Base-by-base conservation (phyloP, 768 basidiomycete genomes). In the Baorangia bicolor region DNA sequence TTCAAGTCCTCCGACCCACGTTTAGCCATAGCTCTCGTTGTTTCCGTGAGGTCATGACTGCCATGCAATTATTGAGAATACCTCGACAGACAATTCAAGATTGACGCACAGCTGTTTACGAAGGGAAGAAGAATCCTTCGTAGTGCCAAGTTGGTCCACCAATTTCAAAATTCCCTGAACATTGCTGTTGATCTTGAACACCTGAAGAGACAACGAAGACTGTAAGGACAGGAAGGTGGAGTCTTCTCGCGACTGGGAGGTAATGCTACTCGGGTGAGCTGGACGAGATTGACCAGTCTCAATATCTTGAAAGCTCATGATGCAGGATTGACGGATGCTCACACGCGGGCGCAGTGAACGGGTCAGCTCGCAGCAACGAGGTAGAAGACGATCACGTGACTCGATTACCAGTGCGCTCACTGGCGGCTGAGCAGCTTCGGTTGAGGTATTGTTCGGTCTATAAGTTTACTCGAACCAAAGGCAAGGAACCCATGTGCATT, bases 181-280 rank as follows among this genome's bases (percentile, higher is more conserved):
- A 73, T 99, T 99, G 55, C 92, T 84, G 65, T 96, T 95, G 77
- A 98, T 94, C 83, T 98, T 98, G 87, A 98, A 98, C 55, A 96
- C 92, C 71, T 98, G 95, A 7, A 98, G 80, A 1, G 89, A 89
- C 56, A 94, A 73, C 14, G 91, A 91, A 4, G 83, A 85, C 67
- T 94, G 93, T 16, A 95, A 75, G 31, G 77, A 78, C 11, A 80
- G 74, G 71, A 96, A 98, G 4, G 87, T 79, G 8, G 83, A 80
- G 72, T 94, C 92, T 67, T 90, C 86, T 39, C 65, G 73, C 20
- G 75, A 73, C 57, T 75, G 77, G 56, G 79, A 72, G 2, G 60
- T 49, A 25, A 53, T 57, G 13, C 55, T 52, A 16, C 64, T 71
- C 4, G 71, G 62, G 16, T 64, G 60, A 16, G 66, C 69, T 16